Base-by-base conservation (phyloP, 1,139 yeast genomes). In the Candida pseudoviswanathii region DNA sequence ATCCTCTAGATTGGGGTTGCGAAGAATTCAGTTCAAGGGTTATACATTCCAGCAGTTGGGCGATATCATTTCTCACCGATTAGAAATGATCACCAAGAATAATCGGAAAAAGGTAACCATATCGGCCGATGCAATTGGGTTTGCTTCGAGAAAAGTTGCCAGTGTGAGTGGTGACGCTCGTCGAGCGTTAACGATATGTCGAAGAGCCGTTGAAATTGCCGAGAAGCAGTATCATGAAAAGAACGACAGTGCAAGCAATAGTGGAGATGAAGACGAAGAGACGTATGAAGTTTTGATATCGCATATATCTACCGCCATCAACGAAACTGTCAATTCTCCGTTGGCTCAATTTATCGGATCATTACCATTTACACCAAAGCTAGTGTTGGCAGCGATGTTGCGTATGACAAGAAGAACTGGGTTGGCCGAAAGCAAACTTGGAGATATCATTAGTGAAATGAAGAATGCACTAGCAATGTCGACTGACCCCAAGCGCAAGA, bases 161-260 rank as follows among this genome's bases (percentile, higher is more conserved):
- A 85, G 96, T 69, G 97, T 94, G 3, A 88, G 95, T 65, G 99
- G 99, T 50, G 99, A 94, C 72, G 99, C 98, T 1, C 77, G 99
- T 59, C 76, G 98, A 55, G 98, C 97, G 0, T 72, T 95, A 49
- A 89, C 89, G 51, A 89, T 94, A 11, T 89, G 97, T 62, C 79
- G 95, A 41, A 73, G 98, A 52, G 97, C 98, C 0, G 89, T 92
- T 5, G 97, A 91, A 63, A 75, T 92, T 37, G 97, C 97, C 0
- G 96, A 89, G 60, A 67, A 67, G 50, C 84, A 82, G 52, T 82
- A 55, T 41, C 47, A 53, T 25, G 43, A 51, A 50, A 55, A 34
- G 5, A 9, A 42, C 5, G 26, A 24, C 24, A 36, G 26, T 11
- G 11, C 5, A 10, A 21, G 25, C 1, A 22, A 43, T 3, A 3